Percentiles rank a stretch among this genome's conserved stretches.
phyloP scores from a whole-genome alignment of 139 green algal species.

The Marvania coccoides region DNA sequence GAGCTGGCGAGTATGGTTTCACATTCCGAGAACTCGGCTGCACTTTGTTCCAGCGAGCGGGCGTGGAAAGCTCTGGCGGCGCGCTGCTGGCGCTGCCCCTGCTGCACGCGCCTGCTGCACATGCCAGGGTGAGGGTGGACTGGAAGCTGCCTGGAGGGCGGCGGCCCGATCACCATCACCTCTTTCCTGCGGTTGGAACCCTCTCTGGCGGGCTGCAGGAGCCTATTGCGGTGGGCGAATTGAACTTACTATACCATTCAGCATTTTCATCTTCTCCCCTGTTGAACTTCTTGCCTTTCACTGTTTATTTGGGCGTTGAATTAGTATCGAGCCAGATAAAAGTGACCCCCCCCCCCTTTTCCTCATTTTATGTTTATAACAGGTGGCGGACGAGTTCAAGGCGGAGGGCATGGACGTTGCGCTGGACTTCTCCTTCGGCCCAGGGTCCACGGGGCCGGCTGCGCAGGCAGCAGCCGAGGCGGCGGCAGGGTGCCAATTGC shows the following conservation, averaged over 20 bases:
- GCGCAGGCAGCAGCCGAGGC: background rate
- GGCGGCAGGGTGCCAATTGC: no score
- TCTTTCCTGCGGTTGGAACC: conserved; percentile 30
- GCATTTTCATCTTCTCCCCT: background rate
- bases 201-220: conserved; percentile 20
- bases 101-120: background rate
- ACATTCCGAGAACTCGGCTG: background rate
- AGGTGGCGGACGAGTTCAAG: conserved; percentile 30
- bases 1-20: conserved; percentile 24
- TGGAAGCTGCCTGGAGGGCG: conserved; percentile 43
- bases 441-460: background rate
- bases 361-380: background rate
- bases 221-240: conserved; percentile 20
- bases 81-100: conserved; percentile 36
- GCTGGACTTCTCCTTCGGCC: conserved; percentile 10
- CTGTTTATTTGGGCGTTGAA: no score
- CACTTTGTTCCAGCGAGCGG: conserved; percentile 13
- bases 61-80: conserved; percentile 22
- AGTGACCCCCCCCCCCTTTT: background rate
- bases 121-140: background rate
- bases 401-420: conserved; percentile 10
- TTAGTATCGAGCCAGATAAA: no score
- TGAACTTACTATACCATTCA: background rate
- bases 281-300: background rate
- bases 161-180: conserved; percentile 40